Evolutionary conservation across 2,329 filamentous ascomycete species (phyloP), one percentile per base, ranked within the genome.

Genomic region (Talaromyces pinophilus): DNA sequence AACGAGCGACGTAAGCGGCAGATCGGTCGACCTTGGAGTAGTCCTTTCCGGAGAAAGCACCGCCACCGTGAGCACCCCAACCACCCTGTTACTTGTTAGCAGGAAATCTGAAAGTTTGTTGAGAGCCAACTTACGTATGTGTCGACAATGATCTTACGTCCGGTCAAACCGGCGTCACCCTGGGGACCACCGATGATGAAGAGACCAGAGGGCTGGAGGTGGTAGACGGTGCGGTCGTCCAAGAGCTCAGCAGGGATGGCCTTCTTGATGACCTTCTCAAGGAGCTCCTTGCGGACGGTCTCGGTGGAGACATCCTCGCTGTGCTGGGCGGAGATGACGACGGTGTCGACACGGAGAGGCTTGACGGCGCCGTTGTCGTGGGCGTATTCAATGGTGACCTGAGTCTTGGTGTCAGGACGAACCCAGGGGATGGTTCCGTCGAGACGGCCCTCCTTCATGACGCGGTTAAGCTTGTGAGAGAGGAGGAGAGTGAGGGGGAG

Each of bases 11-110:
- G 85, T 99, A 99, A 78, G 95, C 95, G 72, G 95, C 95, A 63
- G 95, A 98, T 76, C 95, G 92, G 81, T 99, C 95, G 83, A 99
- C 95, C 89, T 99, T 99, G 88, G 93, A 97, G 89, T 97, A 99
- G 83, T 99, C 95, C 90, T 99, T 99, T 78, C 95, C 95, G 77
- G 95, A 98, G 91, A 99, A 99, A 82, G 95, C 95, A 90, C 95
- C 95, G 87, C 95, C 95, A 87, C 95, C 95, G 87, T 99, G 95
- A 75, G 95, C 95, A 85, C 95, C 95, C 95, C 95, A 98, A 77
- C 95, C 95, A 86, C 95, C 95, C 65, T 67, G 35, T 35, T 15
- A 5, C 3, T 40, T 60, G 25, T 60, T 60, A 60, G 57, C 25
- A 30, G n/a, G 3, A 5, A 19, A 46, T 5, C 30, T 42, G 2